Percentiles rank a stretch among this genome's conserved stretches.
phyloP scores from a whole-genome alignment of 306 rosid genomes.

The Vigna trinervia region DNA sequence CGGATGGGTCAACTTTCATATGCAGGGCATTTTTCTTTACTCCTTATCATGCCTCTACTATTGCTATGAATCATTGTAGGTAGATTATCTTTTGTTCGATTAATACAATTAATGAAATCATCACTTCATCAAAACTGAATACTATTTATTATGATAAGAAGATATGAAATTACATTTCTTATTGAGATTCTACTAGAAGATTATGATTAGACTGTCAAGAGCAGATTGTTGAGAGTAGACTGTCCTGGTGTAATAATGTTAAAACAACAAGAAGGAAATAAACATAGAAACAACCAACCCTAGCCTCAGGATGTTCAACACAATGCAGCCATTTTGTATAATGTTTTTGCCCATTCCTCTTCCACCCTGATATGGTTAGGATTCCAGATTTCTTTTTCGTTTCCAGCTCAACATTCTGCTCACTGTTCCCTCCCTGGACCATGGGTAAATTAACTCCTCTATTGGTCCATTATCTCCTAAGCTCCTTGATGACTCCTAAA shows the following conservation, averaged over 20 bases:
- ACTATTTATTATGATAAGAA: too few relatives aligned
- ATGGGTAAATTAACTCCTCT: slow-evolving; percentile 11
- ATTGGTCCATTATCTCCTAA: not conserved
- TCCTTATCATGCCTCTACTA: not conserved
- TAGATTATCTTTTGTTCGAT: too few relatives aligned
- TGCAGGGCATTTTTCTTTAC: slow-evolving; percentile 29
- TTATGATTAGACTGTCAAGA: too few relatives aligned
- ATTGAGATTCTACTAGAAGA: too few relatives aligned
- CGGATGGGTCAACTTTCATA: slow-evolving; percentile 1
- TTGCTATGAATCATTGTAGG: slow-evolving; percentile 15
- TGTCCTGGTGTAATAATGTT: too few relatives aligned
- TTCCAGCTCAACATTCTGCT: slow-evolving; percentile 1
- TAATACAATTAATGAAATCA: too few relatives aligned
- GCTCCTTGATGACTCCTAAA: not conserved
- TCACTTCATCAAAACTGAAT: too few relatives aligned
- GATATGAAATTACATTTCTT: too few relatives aligned
- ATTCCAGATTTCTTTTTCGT: not conserved
- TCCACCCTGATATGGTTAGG: not conserved
- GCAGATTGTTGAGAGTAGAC: too few relatives aligned
- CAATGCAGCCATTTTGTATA: not conserved
- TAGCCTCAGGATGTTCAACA: not conserved
- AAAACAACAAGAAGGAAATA: not conserved
- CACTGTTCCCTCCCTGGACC: not conserved
- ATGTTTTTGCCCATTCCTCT: not conserved
- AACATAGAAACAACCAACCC: not conserved